phyloP scores from a whole-genome alignment of 805 yeast species.

The Ogataea methanolica region DNA sequence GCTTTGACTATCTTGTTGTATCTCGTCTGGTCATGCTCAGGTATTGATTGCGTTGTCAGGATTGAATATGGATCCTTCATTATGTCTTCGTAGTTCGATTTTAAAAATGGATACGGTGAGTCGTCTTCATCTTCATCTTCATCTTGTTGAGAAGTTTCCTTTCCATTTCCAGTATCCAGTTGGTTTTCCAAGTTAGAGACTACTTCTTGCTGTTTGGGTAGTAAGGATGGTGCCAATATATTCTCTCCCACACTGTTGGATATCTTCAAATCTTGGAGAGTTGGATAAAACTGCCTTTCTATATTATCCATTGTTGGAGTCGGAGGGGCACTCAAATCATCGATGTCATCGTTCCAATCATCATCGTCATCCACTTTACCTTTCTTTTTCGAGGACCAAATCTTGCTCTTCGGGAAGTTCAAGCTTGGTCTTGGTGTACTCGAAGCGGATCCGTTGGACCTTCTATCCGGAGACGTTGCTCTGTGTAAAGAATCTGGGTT shows the following conservation, averaged over 20 bases:
- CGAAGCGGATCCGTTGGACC: constrained; percentile 10
- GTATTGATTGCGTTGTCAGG: constrained; percentile 26
- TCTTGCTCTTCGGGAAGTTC: constrained; percentile 7
- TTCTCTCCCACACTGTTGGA: not conserved
- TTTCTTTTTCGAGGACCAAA: constrained; percentile 38
- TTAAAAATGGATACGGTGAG: constrained; percentile 20
- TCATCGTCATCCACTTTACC: constrained; percentile 84
- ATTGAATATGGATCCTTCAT: constrained; percentile 39
- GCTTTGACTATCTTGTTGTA: constrained; percentile 64
- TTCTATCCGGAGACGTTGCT: constrained; percentile 14
- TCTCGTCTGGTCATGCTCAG: constrained; percentile 45
- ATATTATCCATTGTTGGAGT: constrained; percentile 5
- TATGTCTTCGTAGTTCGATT: constrained; percentile 32
- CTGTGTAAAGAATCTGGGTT: constrained; percentile 10
- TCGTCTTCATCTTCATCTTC: constrained; percentile 7
- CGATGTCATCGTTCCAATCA: constrained; percentile 82
- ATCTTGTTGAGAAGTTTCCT: not conserved
- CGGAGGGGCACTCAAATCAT: constrained; percentile 36
- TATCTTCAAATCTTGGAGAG: constrained; percentile 11
- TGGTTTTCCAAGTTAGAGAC: too few species aligned
- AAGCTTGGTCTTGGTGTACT: constrained; percentile 14
- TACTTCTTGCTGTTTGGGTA: not conserved
- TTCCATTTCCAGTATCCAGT: constrained; percentile 5
- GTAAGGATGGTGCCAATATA: not conserved
- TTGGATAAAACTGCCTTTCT: constrained; percentile 17